phyloP scores from a whole-genome alignment of 768 basidiomycete genomes.

The Calvatia gigantea region DNA sequence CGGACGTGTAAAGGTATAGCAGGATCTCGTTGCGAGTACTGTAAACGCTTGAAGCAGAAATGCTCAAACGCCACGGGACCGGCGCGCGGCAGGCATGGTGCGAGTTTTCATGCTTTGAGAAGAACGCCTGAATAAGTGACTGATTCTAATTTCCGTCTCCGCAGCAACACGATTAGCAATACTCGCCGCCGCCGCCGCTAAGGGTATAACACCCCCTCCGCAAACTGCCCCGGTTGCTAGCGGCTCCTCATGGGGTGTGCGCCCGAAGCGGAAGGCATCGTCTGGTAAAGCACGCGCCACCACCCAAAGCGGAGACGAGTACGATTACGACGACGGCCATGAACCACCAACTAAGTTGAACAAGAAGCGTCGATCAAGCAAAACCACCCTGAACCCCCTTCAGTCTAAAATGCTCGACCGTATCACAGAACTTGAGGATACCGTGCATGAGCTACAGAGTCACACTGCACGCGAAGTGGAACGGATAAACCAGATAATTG shows the following conservation, averaged over 20 bases:
- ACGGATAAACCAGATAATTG: constrained; percentile 28
- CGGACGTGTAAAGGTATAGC: constrained; percentile 39
- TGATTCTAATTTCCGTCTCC: constrained; percentile 16
- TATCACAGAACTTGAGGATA: constrained; percentile 31
- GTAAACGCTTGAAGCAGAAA: constrained; percentile 43
- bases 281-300: constrained; percentile 16
- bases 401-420: constrained; percentile 30
- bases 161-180: constrained; percentile 21
- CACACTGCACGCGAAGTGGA: constrained; percentile 32
- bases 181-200: constrained; percentile 16
- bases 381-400: constrained; percentile 23
- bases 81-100: constrained; percentile 37
- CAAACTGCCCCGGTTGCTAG: constrained; percentile 5
- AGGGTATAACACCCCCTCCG: constrained; percentile 16
- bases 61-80: constrained; percentile 44
- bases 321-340: constrained; percentile 33
- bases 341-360: constrained; percentile 24
- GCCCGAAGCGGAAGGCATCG: constrained; percentile 27
- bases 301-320: constrained; percentile 26
- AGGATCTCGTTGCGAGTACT: constrained; percentile 42
- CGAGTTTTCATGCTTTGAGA: constrained; percentile 10
- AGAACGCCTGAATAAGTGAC: constrained; percentile 9
- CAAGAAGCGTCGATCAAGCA: constrained; percentile 31
- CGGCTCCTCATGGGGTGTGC: constrained; percentile 6
- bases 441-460: constrained; percentile 30